Conservation (phyloP, 371 early-diverging fungal genomes). For the Coemansia linderi region DNA sequence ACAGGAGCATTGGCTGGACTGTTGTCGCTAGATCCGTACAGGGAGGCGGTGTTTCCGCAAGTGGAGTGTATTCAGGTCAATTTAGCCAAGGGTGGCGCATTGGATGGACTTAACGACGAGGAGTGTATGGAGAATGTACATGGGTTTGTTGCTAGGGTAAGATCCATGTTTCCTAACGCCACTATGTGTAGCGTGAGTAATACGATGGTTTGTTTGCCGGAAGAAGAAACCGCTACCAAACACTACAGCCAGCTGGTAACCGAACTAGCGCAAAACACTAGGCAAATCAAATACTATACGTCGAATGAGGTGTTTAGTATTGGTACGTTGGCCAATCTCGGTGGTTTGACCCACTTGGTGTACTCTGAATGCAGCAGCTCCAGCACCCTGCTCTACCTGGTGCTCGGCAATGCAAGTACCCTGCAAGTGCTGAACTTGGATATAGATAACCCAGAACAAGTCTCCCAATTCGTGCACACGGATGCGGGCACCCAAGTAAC, state of each 20-base stretch:
- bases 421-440: slow-evolving; percentile 16
- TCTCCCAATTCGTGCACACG: slow-evolving; percentile 1
- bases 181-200: slow-evolving; percentile 12
- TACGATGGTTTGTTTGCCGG: slow-evolving; percentile 2
- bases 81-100: slow-evolving; percentile 1
- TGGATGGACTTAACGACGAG: not conserved
- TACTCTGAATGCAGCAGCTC: slow-evolving; percentile 21
- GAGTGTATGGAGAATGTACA: slow-evolving; percentile 1
- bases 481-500: not conserved
- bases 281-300: slow-evolving; percentile 3
- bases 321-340: not conserved
- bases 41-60: slow-evolving; percentile 1
- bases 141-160: not conserved
- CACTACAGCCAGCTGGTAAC: not conserved
- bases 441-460: not conserved
- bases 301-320: slow-evolving; percentile 1
- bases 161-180: slow-evolving; percentile 23
- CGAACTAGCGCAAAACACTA: not conserved
- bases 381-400: slow-evolving; percentile 11
- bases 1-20: not conserved
- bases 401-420: slow-evolving; percentile 6
- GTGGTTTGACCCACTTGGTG: not conserved
- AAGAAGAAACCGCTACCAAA: not conserved
- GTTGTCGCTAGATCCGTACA: not conserved
- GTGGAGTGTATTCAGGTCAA: slow-evolving; percentile 6